Percentiles rank a stretch among this genome's conserved stretches.
Evolutionary conservation across 495 filamentous ascomycete species (phyloP).

Genomic region (Penicillium arizonense): DNA sequence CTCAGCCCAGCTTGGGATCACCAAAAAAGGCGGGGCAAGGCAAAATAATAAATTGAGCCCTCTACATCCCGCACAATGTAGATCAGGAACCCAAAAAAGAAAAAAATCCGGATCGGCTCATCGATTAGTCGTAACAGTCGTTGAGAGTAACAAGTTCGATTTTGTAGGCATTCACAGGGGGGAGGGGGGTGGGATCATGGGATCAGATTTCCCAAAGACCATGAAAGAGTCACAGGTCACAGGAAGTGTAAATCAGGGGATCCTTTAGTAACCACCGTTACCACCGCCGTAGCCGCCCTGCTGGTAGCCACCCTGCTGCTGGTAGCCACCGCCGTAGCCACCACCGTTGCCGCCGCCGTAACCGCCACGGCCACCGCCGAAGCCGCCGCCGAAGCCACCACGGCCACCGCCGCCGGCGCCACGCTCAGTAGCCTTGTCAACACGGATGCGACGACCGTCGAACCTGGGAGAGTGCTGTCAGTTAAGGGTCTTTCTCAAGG

Average conservation of each 20-base stretch:
- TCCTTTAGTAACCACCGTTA: constrained; percentile 9
- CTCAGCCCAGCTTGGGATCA: too few relatives aligned
- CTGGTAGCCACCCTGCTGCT: constrained; percentile 5
- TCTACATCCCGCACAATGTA: background rate
- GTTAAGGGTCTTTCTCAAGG: background rate
- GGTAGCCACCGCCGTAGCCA: constrained; percentile 1
- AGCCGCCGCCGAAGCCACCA: constrained; percentile 29
- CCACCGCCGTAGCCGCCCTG: constrained; percentile 2
- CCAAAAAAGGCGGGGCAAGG: too few relatives aligned
- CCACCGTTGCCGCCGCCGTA: constrained; percentile 23
- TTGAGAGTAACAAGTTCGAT: constrained; percentile 5
- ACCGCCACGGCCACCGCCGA: constrained; percentile 22
- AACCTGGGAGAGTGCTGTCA: constrained; percentile 58
- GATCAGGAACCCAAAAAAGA: background rate
- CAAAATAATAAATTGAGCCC: too few relatives aligned
- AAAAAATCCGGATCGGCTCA: constrained; percentile 4
- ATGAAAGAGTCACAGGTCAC: constrained; percentile 6
- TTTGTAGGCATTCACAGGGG: background rate
- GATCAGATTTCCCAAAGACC: background rate
- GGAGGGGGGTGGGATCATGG: background rate
- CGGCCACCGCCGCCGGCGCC: constrained; percentile 41
- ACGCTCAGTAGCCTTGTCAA: constrained; percentile 91
- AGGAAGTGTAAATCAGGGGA: constrained; percentile 4
- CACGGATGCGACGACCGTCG: constrained; percentile 91
- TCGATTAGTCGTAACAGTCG: constrained; percentile 8